phyloP scores from a whole-genome alignment of 1,284 basidiomycete species.

The Meira miltonrushii region DNA sequence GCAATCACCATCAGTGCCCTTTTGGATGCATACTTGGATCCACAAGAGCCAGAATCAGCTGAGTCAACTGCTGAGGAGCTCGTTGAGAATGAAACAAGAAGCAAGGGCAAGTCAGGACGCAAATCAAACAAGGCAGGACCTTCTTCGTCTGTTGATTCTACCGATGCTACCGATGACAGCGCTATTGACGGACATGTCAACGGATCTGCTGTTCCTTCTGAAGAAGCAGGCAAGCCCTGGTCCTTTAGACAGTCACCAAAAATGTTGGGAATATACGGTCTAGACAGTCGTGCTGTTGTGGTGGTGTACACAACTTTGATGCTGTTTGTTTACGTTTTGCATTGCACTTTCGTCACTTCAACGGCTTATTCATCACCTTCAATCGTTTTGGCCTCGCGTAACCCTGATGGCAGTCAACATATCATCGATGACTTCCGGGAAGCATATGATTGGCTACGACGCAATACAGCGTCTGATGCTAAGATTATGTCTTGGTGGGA shows the following conservation, averaged over 20 bases:
- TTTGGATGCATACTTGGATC: slow-evolving; percentile 80
- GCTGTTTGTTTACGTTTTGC: slow-evolving; percentile 71
- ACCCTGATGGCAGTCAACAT: slow-evolving; percentile 78
- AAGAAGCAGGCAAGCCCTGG: slow-evolving; percentile 18
- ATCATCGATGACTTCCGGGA: slow-evolving; percentile 99
- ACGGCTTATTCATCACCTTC: slow-evolving; percentile 95
- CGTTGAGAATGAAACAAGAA: slow-evolving; percentile 20
- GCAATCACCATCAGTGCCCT: slow-evolving; percentile 86
- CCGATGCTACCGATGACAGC: slow-evolving; percentile 38
- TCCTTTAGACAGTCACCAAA: slow-evolving; percentile 50
- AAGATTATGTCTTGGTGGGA: slow-evolving; percentile 99
- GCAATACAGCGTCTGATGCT: slow-evolving; percentile 85
- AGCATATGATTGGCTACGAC: slow-evolving; percentile 98
- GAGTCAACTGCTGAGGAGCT: slow-evolving; percentile 23
- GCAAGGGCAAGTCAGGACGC: slow-evolving; percentile 10
- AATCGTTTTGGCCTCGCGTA: slow-evolving; percentile 80
- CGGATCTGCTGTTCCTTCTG: background rate
- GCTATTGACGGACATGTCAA: background rate
- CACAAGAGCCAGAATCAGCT: slow-evolving; percentile 57
- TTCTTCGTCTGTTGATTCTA: slow-evolving; percentile 50
- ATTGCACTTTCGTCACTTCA: slow-evolving; percentile 95
- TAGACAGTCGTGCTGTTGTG: slow-evolving; percentile 76
- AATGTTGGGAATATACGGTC: slow-evolving; percentile 70
- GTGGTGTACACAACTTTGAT: slow-evolving; percentile 72
- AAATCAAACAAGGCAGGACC: slow-evolving; percentile 32